Evolutionary conservation across 1,284 basidiomycete genomes (phyloP).

Genomic region (Amylostereum areolatum): DNA sequence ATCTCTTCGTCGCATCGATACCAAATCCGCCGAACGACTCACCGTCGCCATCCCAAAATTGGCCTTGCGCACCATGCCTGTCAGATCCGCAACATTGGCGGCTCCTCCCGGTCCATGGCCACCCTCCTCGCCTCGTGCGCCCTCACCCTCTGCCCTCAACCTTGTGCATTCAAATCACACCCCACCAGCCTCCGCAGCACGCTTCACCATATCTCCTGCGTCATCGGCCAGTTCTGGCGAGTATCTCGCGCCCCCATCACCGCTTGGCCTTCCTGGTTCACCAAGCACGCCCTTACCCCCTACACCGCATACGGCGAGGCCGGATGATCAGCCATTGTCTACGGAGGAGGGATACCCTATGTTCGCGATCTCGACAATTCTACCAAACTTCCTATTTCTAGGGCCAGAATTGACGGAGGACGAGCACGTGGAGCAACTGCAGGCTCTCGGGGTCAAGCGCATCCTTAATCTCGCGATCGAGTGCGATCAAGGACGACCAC

Average conservation of each 20-base stretch:
- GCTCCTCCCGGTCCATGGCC: constrained; percentile 35
- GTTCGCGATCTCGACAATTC: constrained; percentile 81
- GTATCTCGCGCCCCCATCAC: constrained; percentile 25
- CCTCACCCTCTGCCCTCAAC: constrained; percentile 58
- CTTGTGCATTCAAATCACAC: constrained; percentile 52
- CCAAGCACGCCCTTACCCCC: constrained; percentile 30
- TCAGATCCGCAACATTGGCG: constrained; percentile 51
- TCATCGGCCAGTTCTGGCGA: constrained; percentile 9
- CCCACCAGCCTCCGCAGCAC: constrained; percentile 43
- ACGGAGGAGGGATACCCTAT: constrained; percentile 51
- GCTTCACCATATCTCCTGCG: constrained; percentile 16
- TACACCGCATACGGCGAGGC: constrained; percentile 56
- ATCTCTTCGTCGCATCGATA: constrained; percentile 53
- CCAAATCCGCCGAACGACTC: constrained; percentile 47
- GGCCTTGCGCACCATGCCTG: constrained; percentile 51
- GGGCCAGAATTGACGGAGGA: constrained; percentile 80
- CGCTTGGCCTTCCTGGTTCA: constrained; percentile 21
- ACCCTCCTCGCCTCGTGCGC: constrained; percentile 33
- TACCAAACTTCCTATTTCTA: constrained; percentile 87
- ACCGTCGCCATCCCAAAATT: constrained; percentile 45
- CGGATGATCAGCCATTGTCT: constrained; percentile 46
- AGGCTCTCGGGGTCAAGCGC: constrained; percentile 73
- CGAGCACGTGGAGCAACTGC: constrained; percentile 72
- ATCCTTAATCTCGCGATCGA: constrained; percentile 91
- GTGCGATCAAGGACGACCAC: constrained; percentile 73